Base-by-base conservation (phyloP, 805 yeast genomes). In the Sungouiella thailandica region DNA sequence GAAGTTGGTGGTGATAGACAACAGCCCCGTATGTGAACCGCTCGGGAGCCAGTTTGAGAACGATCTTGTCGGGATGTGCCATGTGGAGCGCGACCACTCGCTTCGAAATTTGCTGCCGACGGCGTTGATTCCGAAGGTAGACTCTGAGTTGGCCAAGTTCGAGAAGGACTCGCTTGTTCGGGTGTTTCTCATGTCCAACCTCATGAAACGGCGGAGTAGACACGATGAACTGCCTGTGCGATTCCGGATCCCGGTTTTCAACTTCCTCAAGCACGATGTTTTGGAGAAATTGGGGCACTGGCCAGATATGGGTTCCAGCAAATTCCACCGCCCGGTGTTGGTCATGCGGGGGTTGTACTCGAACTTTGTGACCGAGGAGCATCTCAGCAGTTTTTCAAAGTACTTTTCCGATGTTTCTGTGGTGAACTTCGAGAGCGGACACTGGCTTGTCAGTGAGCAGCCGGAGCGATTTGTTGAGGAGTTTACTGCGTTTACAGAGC, bases 1-100 rank as follows among this genome's bases (percentile, higher is more conserved):
- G 4, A 65, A 60, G 36, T 44, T 75, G 20, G 58, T 76, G 0
- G 68, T 76, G 4, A 60, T 76, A 3, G 79, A 72, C 38, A 73
- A 72, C 46, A 55, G 71, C 5, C 79, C 79, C 7, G 56, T 43
- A 4, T 52, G 52, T 31, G 58, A 59, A 16, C 50, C 56, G 11
- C 54, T 72, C 17, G 68, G 58, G 26, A 28, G 40, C 8, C 54
- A 49, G 32, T 68, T 69, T 53, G 41, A 50, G 18, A 45, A 44
- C 10, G 61, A 66, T 32, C 53, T 72, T 24, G 46, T 59, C 30
- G 70, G 65, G 5, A 58, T 69, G 65, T 55, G 60, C 29, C 53
- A 55, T 9, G 57, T 69, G 12, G 66, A 62, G 25, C 29, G 28
- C 17, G 40, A 35, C 13, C n/a, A 34, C 17, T 30, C 34, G 25